phyloP scores from a whole-genome alignment of 164 flowering plant genomes.

The Liriodendron chinense region DNA sequence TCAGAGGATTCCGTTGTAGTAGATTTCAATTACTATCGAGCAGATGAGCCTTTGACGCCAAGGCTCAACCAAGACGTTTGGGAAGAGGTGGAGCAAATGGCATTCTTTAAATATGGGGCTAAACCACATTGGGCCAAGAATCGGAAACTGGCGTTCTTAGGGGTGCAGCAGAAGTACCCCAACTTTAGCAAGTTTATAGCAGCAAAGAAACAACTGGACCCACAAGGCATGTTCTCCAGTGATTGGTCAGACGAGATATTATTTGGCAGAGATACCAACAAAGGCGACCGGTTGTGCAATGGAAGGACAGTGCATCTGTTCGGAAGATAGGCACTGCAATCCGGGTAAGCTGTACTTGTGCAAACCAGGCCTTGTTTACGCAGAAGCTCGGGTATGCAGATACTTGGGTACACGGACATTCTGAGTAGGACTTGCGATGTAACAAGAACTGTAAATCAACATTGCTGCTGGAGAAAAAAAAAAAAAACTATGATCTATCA shows the following conservation, averaged over 20 bases:
- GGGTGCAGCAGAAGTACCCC: constrained; percentile 54
- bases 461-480: too few species aligned
- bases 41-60: constrained; percentile 58
- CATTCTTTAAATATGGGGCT: constrained; percentile 75
- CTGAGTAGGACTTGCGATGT: neutral
- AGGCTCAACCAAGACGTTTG: constrained; percentile 67
- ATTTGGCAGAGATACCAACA: constrained; percentile 33
- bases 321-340: constrained; percentile 76
- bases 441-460: too few species aligned
- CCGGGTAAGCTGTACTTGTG: constrained; percentile 62
- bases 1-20: constrained; percentile 73
- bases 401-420: neutral
- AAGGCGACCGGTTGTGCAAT: constrained; percentile 66
- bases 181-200: constrained; percentile 48
- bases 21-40: constrained; percentile 79
- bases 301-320: constrained; percentile 75
- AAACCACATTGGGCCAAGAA: constrained; percentile 94
- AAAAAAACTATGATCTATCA: too few species aligned
- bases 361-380: constrained; percentile 56
- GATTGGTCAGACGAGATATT: constrained; percentile 65
- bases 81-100: constrained; percentile 93
- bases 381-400: constrained; percentile 69
- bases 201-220: constrained; percentile 61
- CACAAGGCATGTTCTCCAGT: constrained; percentile 56
- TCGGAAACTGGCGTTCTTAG: constrained; percentile 59